Evolutionary conservation across 225 moss, liverwort and hornwort species (phyloP), one percentile per base, ranked within the genome.

Genomic region (Pleurozium schreberi): DNA sequence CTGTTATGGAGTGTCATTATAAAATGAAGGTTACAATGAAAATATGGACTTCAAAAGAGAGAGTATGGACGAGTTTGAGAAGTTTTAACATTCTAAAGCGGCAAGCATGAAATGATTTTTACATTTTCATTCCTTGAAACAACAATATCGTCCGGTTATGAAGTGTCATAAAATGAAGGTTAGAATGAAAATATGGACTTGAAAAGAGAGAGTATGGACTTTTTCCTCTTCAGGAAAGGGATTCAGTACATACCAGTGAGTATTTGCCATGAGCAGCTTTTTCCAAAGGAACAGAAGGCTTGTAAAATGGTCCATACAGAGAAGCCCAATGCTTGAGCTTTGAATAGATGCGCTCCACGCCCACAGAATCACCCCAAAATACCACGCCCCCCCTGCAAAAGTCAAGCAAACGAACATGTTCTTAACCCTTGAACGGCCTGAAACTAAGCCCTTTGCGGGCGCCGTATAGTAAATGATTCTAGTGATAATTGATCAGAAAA

Each of bases 361-460:
- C 96, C 84, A 96, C 83, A 78, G 76, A 89, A 92, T 96, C 98
- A 59, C 94, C 98, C 98, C 98, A 98, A 86, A 95, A 98, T 16
- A 96, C 89, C 87, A 97, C 87, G n/a, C 98, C 98, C 75, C 98
- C 98, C 89, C 96, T 96, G 92, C 80, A 84, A 88, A 57, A 78
- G 33, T 40, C 62, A 68, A 91, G 69, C 74, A 66, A 81, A 88
- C 36, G 38, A 87, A 79, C 33, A 80, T 25, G 26, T n/a, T n/a
- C n/a, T 62, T 40, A 52, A 52, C 52, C 52, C 52, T 52, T 52
- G 52, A 52, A 52, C 52, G 14, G 52, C 52, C 52, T 11, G 52
- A 52, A n/a, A n/a, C n/a, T n/a, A 52, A 52, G 52, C 52, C 52
- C 52, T 52, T 52, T 52, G 52, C 10, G 52, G 52, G 12, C 52